phyloP scores from a whole-genome alignment of 73 alveolate species.

The Effrenium voratum region DNA sequence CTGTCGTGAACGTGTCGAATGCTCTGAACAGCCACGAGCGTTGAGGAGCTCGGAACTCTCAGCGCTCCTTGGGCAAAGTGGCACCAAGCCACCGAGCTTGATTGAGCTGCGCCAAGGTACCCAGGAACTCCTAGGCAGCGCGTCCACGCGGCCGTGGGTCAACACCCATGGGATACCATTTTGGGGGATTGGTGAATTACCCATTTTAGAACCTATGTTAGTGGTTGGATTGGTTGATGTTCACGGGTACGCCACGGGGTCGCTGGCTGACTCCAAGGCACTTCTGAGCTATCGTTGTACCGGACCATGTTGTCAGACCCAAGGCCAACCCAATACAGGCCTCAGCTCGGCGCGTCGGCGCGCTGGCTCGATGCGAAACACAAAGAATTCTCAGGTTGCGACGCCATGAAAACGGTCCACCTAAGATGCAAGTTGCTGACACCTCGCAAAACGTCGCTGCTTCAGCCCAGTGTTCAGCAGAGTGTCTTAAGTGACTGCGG shows the following conservation, averaged over 20 bases:
- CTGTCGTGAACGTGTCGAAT: no score
- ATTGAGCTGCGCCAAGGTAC: constrained; percentile 64
- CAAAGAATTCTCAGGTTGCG: background rate
- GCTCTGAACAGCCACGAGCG: background rate
- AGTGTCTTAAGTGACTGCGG: constrained; percentile 86
- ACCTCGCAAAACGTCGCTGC: background rate
- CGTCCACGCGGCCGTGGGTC: no score
- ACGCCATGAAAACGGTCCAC: constrained; percentile 87
- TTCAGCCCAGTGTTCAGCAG: background rate
- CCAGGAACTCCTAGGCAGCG: constrained; percentile 50
- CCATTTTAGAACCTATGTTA: no score
- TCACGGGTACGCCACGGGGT: no score
- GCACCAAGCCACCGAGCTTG: constrained; percentile 61
- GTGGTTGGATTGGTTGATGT: no score
- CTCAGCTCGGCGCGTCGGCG: background rate
- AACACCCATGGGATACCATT: no score
- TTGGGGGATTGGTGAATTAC: no score
- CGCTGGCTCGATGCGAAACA: background rate
- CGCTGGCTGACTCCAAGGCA: no score
- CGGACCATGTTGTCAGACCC: constrained; percentile 14
- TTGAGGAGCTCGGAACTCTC: background rate
- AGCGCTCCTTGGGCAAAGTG: constrained; percentile 19
- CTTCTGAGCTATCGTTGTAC: constrained; percentile 42
- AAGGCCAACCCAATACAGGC: constrained; percentile 72
- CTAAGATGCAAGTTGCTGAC: background rate